phyloP scores from a whole-genome alignment of 176 grass and related monocot species.

The Puccinellia tenuiflora region DNA sequence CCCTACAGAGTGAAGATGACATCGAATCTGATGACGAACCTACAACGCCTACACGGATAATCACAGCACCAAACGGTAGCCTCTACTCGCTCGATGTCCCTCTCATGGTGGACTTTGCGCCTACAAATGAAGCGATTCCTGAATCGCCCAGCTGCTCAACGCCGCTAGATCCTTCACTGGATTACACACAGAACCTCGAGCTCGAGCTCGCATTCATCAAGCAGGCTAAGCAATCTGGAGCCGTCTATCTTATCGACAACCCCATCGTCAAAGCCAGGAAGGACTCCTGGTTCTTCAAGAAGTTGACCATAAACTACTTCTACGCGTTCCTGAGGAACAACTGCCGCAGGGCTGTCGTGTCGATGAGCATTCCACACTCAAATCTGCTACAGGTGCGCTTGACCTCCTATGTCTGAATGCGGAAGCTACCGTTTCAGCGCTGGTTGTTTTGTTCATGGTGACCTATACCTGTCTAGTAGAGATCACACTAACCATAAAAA shows the following conservation, averaged over 20 bases:
- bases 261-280: conserved; percentile 83
- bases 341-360: conserved; percentile 63
- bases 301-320: conserved; percentile 94
- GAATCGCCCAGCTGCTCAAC: conserved; percentile 57
- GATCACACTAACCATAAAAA: conserved; percentile 22
- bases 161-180: conserved; percentile 32
- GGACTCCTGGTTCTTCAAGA: conserved; percentile 89
- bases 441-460: conserved; percentile 2
- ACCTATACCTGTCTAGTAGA: background rate
- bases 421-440: background rate
- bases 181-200: conserved; percentile 65
- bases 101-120: conserved; percentile 53
- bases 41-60: conserved; percentile 46
- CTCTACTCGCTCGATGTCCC: conserved; percentile 68
- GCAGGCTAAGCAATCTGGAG: conserved; percentile 65
- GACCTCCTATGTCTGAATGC: conserved; percentile 77
- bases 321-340: conserved; percentile 84
- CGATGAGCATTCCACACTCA: conserved; percentile 67
- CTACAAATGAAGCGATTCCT: conserved; percentile 34
- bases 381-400: conserved; percentile 80
- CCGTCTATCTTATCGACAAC: conserved; percentile 77
- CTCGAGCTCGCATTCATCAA: conserved; percentile 77
- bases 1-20: conserved; percentile 72
- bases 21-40: conserved; percentile 55
- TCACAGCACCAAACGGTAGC: conserved; percentile 62